Conservation (phyloP, 768 basidiomycete genomes). For the Xerocomus potaroensis region DNA sequence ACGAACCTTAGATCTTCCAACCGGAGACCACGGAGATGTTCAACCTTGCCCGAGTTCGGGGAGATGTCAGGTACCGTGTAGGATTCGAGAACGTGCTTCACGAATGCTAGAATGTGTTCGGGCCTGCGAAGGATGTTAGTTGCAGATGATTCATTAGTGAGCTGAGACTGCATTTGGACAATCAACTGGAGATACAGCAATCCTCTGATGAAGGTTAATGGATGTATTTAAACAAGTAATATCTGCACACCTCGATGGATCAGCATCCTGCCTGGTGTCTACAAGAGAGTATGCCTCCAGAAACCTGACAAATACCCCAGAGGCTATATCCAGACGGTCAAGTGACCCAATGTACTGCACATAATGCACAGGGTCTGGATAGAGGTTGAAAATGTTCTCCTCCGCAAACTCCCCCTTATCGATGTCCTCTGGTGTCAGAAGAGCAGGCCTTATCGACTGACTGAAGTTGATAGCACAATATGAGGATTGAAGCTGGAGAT, state of each 20-base stretch:
- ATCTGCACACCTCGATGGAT: slow-evolving; percentile 21
- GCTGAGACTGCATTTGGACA: slow-evolving; percentile 71
- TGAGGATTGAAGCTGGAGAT: neutral
- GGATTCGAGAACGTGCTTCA: slow-evolving; percentile 71
- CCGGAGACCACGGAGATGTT: slow-evolving; percentile 20
- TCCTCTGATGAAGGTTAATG: slow-evolving; percentile 38
- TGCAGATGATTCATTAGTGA: slow-evolving; percentile 50
- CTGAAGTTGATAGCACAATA: slow-evolving; percentile 2
- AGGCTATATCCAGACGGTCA: slow-evolving; percentile 64
- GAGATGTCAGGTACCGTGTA: slow-evolving; percentile 3
- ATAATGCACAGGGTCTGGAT: slow-evolving; percentile 73
- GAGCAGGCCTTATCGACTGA: slow-evolving; percentile 30
- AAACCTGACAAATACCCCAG: slow-evolving; percentile 67
- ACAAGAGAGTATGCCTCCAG: slow-evolving; percentile 61
- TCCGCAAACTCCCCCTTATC: slow-evolving; percentile 36
- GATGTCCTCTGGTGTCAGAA: slow-evolving; percentile 53
- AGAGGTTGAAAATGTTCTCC: slow-evolving; percentile 57
- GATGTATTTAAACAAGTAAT: neutral
- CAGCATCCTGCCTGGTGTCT: slow-evolving; percentile 15
- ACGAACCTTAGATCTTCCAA: slow-evolving; percentile 38
- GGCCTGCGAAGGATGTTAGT: slow-evolving; percentile 59
- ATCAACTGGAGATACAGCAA: slow-evolving; percentile 77
- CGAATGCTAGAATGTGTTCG: slow-evolving; percentile 72
- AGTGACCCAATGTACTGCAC: slow-evolving; percentile 61
- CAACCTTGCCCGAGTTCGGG: slow-evolving; percentile 2